Percentiles rank a stretch among this genome's conserved stretches.
Evolutionary conservation across 129 eudicot genomes (phyloP).

Genomic region (Chrysanthemum lavandulifolium): DNA sequence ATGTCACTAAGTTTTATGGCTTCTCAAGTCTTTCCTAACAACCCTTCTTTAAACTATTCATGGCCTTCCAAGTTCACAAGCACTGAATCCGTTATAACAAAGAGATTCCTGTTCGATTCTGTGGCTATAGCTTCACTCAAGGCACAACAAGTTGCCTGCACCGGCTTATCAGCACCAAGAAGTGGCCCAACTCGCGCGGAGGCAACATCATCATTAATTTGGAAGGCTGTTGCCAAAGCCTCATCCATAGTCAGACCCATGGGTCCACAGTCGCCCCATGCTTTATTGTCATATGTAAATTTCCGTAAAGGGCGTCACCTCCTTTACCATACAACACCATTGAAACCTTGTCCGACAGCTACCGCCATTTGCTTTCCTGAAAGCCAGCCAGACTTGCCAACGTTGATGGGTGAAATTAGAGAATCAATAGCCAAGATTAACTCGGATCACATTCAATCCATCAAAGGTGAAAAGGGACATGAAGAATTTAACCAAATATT

Average conservation of each 20-base stretch:
- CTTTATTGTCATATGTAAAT: not conserved
- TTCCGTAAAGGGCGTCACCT: not conserved
- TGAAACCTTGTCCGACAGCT: not conserved
- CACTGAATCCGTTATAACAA: conserved; percentile 3
- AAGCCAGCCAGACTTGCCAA: not conserved
- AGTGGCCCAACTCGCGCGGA: conserved; percentile 6
- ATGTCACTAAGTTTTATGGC: conserved; percentile 16
- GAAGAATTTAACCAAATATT: not conserved
- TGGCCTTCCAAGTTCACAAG: conserved; percentile 1
- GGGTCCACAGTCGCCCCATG: conserved; percentile 2
- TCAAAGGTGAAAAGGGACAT: conserved; percentile 13
- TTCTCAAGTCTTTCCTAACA: conserved; percentile 6
- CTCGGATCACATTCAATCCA: not conserved
- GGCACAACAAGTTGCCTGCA: not conserved
- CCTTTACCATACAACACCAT: not conserved
- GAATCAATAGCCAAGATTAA: not conserved
- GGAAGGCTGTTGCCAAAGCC: conserved; percentile 15
- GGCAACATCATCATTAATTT: conserved; percentile 2
- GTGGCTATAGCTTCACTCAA: conserved; percentile 24
- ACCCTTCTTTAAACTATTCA: not conserved
- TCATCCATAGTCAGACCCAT: not conserved
- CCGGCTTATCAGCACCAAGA: not conserved
- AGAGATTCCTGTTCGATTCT: conserved; percentile 21
- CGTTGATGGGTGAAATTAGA: conserved; percentile 7
- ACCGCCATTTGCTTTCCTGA: not conserved